Base-by-base conservation (phyloP, 2,329 filamentous ascomycete species). In the Teratosphaeria viscida region DNA sequence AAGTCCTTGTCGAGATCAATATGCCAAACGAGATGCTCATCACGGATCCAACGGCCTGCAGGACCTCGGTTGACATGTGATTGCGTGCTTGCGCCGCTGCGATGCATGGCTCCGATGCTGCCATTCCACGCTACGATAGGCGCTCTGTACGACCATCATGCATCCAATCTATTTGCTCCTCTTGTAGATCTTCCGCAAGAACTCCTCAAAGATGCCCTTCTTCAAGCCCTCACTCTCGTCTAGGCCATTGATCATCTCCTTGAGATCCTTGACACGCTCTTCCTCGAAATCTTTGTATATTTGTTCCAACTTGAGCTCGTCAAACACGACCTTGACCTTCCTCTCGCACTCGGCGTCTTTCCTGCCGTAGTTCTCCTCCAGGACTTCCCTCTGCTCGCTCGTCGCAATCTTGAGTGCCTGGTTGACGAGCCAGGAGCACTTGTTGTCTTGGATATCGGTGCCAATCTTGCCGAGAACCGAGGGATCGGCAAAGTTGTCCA, bases 391-490 rank as follows among this genome's bases (percentile, higher is more conserved):
- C 82, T 99, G 94, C 74, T 92, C 90, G 1, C 90, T 85, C 2
- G 83, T 92, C 65, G 84, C 88, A 63, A 87, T 82, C 74, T 85
- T 82, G 61, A 99, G 81, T 54, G 94, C 94, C 77, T 96, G 87
- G 82, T 99, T 99, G 76, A 99, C 84, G 61, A 99, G 80, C 94
- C 94, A 99, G 52, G 90, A 95, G 82, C 94, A 99, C 83, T 99
- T 99, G 84, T 99, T 99, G 79, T 99, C 94, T 82, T 92, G 87
- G 76, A 99, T 99, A 72, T 99, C 94, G 62, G 94, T 99, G 66
- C 94, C 94, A 66, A 97, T 96, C 85, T 99, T 99, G 76, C 94
- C 94, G 73, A 99, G 94, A 71, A 91, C 84, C 70, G 90, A 85
- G 47, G 94, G 91, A 68, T 92, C 86, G 68, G 92, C 94, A 72